Percentiles rank a stretch among this genome's conserved stretches.
Conservation (phyloP, 2,329 filamentous ascomycete genomes). For the Verticillium zaregamsianum region DNA sequence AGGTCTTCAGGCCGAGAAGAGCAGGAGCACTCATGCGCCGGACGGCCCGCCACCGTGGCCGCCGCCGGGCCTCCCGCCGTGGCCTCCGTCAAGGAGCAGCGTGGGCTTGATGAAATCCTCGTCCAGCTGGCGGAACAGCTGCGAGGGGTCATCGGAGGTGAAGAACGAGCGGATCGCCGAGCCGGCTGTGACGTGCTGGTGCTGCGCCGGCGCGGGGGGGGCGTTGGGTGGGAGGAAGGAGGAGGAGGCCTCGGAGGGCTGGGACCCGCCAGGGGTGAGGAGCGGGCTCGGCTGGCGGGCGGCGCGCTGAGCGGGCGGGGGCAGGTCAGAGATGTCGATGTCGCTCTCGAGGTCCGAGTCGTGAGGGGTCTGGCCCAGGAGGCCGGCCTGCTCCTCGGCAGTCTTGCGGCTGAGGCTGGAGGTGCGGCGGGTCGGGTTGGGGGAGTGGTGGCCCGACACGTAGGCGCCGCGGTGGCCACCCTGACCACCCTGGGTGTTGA, state of each 20-base stretch:
- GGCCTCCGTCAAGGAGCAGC: slow-evolving; percentile 63
- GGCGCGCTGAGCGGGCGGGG: slow-evolving; percentile 49
- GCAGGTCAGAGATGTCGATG: slow-evolving; percentile 63
- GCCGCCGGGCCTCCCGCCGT: background rate
- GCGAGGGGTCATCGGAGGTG: slow-evolving; percentile 81
- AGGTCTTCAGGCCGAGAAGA: background rate
- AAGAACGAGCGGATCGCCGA: slow-evolving; percentile 78
- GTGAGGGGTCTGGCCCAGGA: slow-evolving; percentile 43
- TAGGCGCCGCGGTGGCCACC: slow-evolving; percentile 37
- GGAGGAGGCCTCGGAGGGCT: slow-evolving; percentile 13
- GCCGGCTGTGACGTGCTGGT: slow-evolving; percentile 60
- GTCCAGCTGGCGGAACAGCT: slow-evolving; percentile 86
- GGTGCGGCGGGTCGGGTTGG: slow-evolving; percentile 37
- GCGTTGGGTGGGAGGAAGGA: background rate
- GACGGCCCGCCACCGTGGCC: background rate
- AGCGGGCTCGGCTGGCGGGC: slow-evolving; percentile 34
- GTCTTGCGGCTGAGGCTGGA: slow-evolving; percentile 50
- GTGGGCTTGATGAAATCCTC: slow-evolving; percentile 96
- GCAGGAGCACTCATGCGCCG: background rate
- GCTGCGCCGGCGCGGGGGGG: slow-evolving; percentile 9
- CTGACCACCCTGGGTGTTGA: slow-evolving; percentile 50
- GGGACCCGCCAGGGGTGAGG: slow-evolving; percentile 15
- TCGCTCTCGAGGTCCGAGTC: slow-evolving; percentile 61
- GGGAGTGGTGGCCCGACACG: slow-evolving; percentile 50
- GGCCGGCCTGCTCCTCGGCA: slow-evolving; percentile 51